Base-by-base conservation (phyloP, 305 asterid species). In the Fraxinus floribunda region DNA sequence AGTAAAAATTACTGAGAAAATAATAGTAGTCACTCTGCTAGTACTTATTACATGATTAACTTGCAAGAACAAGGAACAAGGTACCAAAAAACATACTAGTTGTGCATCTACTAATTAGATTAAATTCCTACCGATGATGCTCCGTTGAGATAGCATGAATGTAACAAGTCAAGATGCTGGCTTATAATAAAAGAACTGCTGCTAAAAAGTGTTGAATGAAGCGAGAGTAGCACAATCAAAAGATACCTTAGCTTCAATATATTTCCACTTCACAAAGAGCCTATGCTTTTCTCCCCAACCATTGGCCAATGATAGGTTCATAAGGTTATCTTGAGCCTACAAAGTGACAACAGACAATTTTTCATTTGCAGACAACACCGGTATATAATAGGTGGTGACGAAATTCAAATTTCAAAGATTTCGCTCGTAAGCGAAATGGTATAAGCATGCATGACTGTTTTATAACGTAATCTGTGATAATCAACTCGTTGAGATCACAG, bases 221-320 rank as follows among this genome's bases (percentile, higher is more conserved):
- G 52, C 3, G 64, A 72, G 75, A 39, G 24, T 60, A 52, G 72
- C 24, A 71, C 34, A 52, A 71, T 18, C 66, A 20, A 5, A 22
- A 10, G 36, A 73, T 92, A 96, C 99, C 99, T 91, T 92, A 68
- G 99, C 95, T 90, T 94, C 98, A 71, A 89, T 82, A 86, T 91
- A 90, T 88, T 96, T 96, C 99, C 98, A 94, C 88, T 92, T 96
- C 77, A 92, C 90, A 18, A 92, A 94, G 52, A 89, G 90, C 86
- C 89, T 84, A 80, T 96, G 98, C 89, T 96, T 96, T 90, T 93
- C 97, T 79, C 99, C 99, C 99, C 98, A 94, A 44, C 99, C 97
- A 84, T 92, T 91, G 85, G 97, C 88, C 80, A 94, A 88, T 26
- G 96, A 94, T 85, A 93, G 95, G 88, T 92, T 93, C 95, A 85